Base-by-base conservation (phyloP, 371 early-diverging fungal genomes). In the Syncephalastrum racemosum region DNA sequence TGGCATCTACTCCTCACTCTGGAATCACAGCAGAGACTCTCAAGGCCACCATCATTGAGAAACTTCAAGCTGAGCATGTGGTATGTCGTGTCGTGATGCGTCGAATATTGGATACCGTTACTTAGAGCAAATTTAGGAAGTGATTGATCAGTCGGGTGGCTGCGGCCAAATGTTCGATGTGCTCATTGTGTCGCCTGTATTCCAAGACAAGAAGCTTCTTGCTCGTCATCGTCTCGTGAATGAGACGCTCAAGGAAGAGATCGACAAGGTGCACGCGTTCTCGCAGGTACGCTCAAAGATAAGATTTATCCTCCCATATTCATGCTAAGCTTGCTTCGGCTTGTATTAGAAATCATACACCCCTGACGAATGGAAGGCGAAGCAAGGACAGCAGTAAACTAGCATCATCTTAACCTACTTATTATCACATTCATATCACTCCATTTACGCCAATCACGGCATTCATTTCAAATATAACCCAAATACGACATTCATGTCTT, bases 161-260 rank as follows among this genome's bases (percentile, higher is more conserved):
- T 92, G 92, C 68, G 92, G 92, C 22, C 88, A 90, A 66, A 85
- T 81, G 80, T 90, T 86, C 68, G 87, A 90, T 46, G 88, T 89
- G 20, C 61, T 83, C 27, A 88, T 92, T 40, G 90, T 92, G 2
- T 88, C 88, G 18, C 61, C 79, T 53, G 27, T 75, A 48, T 92
- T 92, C 64, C 85, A 82, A 56, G 90, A 87, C 44, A 88, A 87
- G 66, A 67, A 84, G 13, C 62, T 84, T 15, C 77, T 92, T 14
- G 83, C 85, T 53, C 81, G 88, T 65, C 92, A 92, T 58, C 78
- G 85, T 67, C 66, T 92, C 60, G 92, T 92, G 4, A 92, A 92
- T 63, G 89, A 89, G 46, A 79, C 84, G 0, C 72, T 84, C 52
- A 90, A 90, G 72, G 86, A 83, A 27, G 85, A 87, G 63, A 90